Evolutionary conservation across 2,329 filamentous ascomycete genomes (phyloP), one percentile per base, ranked within the genome.

Genomic region (Fusarium redolens): DNA sequence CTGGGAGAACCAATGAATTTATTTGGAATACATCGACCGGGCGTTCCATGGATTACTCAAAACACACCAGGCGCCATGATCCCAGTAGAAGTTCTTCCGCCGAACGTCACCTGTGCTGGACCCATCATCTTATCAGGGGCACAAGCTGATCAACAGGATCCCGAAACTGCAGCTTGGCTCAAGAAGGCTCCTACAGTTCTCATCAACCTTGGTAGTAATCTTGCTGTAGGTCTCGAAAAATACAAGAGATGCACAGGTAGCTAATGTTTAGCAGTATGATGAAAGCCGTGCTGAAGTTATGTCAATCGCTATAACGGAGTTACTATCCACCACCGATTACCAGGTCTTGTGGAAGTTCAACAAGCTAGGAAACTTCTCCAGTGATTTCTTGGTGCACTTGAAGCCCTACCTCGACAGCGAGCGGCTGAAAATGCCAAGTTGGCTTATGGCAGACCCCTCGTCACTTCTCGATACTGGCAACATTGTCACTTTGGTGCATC

Each of bases 131-230:
- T 86, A 0, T 80, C 83, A 0, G 77, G 79, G 2, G 68, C 75
- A 4, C 73, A 83, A 0, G 79, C 85, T 0, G 62, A 75, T n/a
- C 78, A 82, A 20, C 77, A 81, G 5, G 86, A 88, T 45, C 78
- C 82, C 0, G 82, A 83, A 43, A 75, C 88, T 33, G 79, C 80
- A 2, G 38, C 50, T 1, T 88, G 86, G 86, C 68, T 88, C 17
- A 75, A 77, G 3, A 75, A 75, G 12, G 75, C 75, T 0, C 84
- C 84, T 4, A 88, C 86, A 0, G 75, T 88, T 0, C 78, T 88
- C 17, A 81, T 88, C 13, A 87, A 86, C 59, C 79, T 88, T 0
- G 86, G 86, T 0, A 86, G 83, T 5, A 77, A 50, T 17, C 41
- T 75, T 14, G 41, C 25, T 3, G 67, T 73, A 51, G 33, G 70